Base-by-base conservation (phyloP, 2,329 filamentous ascomycete species). In the Fusarium sp. region DNA sequence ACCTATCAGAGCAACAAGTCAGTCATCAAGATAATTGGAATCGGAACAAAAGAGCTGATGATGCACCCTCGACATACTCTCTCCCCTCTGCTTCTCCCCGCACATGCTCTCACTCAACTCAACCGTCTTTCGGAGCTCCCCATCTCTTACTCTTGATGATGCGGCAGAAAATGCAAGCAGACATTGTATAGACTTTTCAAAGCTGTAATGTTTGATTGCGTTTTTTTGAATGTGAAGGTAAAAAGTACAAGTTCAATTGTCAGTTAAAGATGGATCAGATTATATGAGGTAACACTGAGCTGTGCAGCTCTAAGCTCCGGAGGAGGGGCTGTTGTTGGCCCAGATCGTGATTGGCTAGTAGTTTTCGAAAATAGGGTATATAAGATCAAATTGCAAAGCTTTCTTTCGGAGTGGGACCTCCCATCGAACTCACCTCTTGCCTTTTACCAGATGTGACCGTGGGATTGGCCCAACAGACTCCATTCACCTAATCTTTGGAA, bases 161-260 rank as follows among this genome's bases (percentile, higher is more conserved):
- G 81, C 94, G 97, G 87, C 96, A 99, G 85, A 99, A 99, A 78
- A 98, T 94, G 80, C 96, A 99, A 68, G 91, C 60, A 22, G 68
- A 52, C 71, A 72, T 73, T 19, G 43, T 63, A 49, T 14, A 7
- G 17, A 40, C 7, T 3, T 11, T 28, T 21, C 7, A 26, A 19
- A 11, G 24, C 31, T 7, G 42, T 34, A 19, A 39, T 5, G 7
- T 6, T n/a, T n/a, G 45, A 43, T 3, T 8, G 43, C 9, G 13
- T 22, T 7, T 22, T 7, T 42, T 14, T 42, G 14, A 11, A 14
- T 13, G 15, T n/a, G 14, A 15, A 43, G 28, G 21, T 17, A 31
- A 45, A 24, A 31, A 17, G 19, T 21, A 53, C 22, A 42, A 28
- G 47, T 34, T 39, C 33, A 46, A 53, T 44, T 44, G 17, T 33